Base-by-base conservation (phyloP, 495 filamentous ascomycete species). In the Penicillium pancosmium region DNA sequence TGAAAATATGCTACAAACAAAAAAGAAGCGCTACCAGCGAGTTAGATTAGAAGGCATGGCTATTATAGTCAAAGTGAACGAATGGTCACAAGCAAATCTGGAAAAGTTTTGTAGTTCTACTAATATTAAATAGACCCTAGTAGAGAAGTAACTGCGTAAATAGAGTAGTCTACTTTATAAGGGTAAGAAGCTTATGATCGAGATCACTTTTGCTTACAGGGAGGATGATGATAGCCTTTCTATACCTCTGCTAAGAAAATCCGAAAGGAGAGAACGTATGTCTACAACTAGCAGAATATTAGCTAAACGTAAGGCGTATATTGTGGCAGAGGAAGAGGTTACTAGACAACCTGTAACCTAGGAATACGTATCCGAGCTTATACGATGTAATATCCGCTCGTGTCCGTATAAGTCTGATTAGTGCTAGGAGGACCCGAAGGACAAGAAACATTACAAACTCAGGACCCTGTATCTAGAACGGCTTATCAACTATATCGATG, bases 211-310 rank as follows among this genome's bases (percentile, higher is more conserved):
- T 13, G 57, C 49, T 56, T 64, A 57, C 54, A 54, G 57, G 43
- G 12, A 34, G 1, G 54, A 54, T 33, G 54, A 63, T 55, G 27
- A 59, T 43, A 36, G 13, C 34, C 49, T 47, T 46, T 52, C 56
- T 21, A 31, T 21, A 35, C 8, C 56, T 35, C 23, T 23, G 13
- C 52, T 38, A 53, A 56, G 38, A n/a, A 57, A 23, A 48, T 18
- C 35, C 43, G 41, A 48, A 16, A 64, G 60, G 36, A 56, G 56
- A 64, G 56, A 53, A 27, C 49, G 49, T 56, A 48, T 64, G 19
- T 59, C 56, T 25, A 47, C 52, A 56, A 63, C 38, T 12, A 63
- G 48, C 47, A 59, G 47, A 49, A 63, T 59, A 56, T 53, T 63
- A 46, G 47, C 61, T 56, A 25, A 63, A 49, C 52, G 40, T 23